Base-by-base conservation (phyloP, 2,329 filamentous ascomycete species). In the Ophiostoma perfectum region DNA sequence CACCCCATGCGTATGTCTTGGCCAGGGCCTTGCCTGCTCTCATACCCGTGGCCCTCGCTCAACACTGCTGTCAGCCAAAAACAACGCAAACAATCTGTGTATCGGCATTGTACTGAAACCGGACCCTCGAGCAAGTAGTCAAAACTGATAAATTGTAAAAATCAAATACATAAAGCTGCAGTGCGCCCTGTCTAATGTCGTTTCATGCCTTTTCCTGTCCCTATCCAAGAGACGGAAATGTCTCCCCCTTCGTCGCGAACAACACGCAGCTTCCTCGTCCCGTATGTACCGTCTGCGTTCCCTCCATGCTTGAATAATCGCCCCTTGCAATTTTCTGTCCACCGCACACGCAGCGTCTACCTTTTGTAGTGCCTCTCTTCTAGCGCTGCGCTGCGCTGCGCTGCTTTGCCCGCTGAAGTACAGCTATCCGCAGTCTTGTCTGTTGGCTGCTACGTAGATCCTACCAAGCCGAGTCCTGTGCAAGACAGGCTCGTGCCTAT, bases 401-500 rank as follows among this genome's bases (percentile, higher is more conserved):
- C 27, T 27, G 27, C 27, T 27, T 27, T 27, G 27, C 27, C 2
- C 27, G 27, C 27, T 27, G 27, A 27, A 27, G 27, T 1, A 27
- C 27, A 27, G 27, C 27, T 27, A 27, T 27, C 27, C 27, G 2
- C 27, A 27, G 27, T 27, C 27, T 27, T 52, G 47, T 58, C 7
- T 58, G 18, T 38, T 58, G 47, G 18, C 18, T 36, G 49, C 49
- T 8, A 36, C 1, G 52, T 39, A 38, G 4, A 14, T 3, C 36
- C 36, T 16, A 2, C 8, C 11, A 38, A 5, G 27, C 27, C 27
- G 27, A 27, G 27, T 27, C 27, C 27, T 27, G 27, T 27, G 27
- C 27, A 27, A 27, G 27, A 27, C 27, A 27, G 2, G 27, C 27
- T 1, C 27, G 2, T 27, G 27, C 49, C 75, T 70, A 84, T 41